phyloP scores from a whole-genome alignment of 2,329 filamentous ascomycete genomes.

The Trichoderma harzianum region DNA sequence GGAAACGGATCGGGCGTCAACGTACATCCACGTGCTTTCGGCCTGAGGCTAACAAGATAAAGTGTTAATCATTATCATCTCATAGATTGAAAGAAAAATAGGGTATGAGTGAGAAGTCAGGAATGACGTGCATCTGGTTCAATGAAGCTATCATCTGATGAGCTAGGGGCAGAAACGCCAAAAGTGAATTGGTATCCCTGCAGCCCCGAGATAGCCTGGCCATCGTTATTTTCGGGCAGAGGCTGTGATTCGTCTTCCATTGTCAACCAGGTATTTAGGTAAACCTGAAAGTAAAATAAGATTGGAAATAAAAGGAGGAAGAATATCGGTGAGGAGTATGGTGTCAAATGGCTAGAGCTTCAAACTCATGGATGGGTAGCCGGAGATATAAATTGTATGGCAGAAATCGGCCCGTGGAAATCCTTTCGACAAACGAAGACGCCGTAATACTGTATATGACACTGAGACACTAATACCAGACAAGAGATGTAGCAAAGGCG shows the following conservation, averaged over 20 bases:
- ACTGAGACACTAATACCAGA: neutral
- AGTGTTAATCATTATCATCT: neutral
- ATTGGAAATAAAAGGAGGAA: neutral
- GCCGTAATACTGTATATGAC: neutral
- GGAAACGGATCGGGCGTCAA: neutral
- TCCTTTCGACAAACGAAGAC: neutral
- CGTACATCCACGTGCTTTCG: neutral
- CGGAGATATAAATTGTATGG: neutral
- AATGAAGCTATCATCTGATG: constrained; percentile 30
- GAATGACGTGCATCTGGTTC: constrained; percentile 32
- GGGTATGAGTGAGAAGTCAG: neutral
- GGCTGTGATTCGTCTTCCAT: constrained; percentile 7
- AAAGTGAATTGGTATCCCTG: constrained; percentile 35
- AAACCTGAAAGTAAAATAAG: neutral
- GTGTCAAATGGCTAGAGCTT: neutral
- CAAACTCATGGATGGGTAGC: neutral
- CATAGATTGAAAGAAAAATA: neutral
- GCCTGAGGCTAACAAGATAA: neutral
- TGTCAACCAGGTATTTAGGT: neutral
- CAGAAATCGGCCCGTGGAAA: neutral
- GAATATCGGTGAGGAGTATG: neutral
- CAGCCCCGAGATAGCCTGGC: neutral
- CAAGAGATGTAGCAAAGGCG: neutral
- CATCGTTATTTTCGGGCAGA: neutral
- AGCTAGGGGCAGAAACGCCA: constrained; percentile 26